Evolutionary conservation across 306 rosid genomes (phyloP), one percentile per base, ranked within the genome.

Genomic region (Dryas octopetala): DNA sequence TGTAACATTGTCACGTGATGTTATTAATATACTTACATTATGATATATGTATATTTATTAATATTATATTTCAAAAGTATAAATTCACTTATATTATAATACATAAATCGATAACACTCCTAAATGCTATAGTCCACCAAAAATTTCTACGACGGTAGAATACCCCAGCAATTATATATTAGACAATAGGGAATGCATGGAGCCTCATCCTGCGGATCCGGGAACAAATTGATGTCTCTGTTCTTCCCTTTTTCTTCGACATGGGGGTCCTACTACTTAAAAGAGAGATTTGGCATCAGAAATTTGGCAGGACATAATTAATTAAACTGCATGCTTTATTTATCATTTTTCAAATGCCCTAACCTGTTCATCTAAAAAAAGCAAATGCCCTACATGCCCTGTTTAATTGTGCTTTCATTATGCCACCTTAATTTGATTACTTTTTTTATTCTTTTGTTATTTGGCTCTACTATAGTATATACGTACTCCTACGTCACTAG

Each of bases 121-220:
- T 32, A 1, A 1, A 32, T 32, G 3, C 1, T 32, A 32, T 32
- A 32, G 3, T 32, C 38, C 2, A 2, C 38, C 38, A 2, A 32
- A 28, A 32, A 32, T 32, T 32, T 32, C 38, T 32, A 32, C 38
- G 1, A 32, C 38, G 38, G 38, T 32, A 32, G 38, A 32, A 32
- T 32, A 10, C n/a, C 15, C 46, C 45, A 32, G 45, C 45, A 32
- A 32, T 45, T 50, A 4, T 12, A 0, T n/a, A 17, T 17, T 11
- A 10, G 4, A 58, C 9, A 23, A 26, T 61, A 14, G 12, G 6
- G 2, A 71, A 12, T 13, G 6, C 0, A 71, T 19, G 75, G 65
- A 71, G 66, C 75, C 54, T 43, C 26, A 53, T 71, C 75, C 75
- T 44, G 23, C 66, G 65, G 65, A 55, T 55, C 23, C 66, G 75